These are phyloP conservation scores for Carex kokanica DNA, from an alignment of 176 grass and related monocot genomes.

Conservation along the genomic window DNA sequence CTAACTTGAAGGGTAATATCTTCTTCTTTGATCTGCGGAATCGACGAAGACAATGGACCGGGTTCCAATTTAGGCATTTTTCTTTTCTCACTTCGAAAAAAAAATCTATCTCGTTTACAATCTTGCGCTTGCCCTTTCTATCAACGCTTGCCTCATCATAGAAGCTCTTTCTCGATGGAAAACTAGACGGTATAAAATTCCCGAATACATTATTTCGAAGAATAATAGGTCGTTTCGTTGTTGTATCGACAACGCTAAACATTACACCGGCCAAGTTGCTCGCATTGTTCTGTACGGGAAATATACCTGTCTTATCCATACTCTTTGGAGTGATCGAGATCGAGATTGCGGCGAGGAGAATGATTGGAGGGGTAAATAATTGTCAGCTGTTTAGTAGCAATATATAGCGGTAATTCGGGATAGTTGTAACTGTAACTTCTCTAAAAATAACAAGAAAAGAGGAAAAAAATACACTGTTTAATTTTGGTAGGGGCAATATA, in stretches of 20 bases:
- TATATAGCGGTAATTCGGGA: neutral
- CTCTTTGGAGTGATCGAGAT: neutral
- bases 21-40: constrained; percentile 24
- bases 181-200: neutral
- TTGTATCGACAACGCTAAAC: constrained; percentile 3
- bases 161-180: neutral
- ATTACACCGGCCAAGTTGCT: neutral
- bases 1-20: constrained; percentile 29
- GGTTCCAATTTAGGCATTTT: constrained; percentile 2
- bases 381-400: neutral
- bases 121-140: constrained; percentile 20
- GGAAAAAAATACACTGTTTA: constrained; percentile 1
- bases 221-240: neutral
- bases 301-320: constrained; percentile 9
- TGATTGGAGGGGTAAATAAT: neutral
- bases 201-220: neutral
- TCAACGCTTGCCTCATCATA: neutral
- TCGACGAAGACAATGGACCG: neutral
- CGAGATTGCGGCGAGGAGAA: neutral
- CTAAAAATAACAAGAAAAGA: constrained; percentile 20
- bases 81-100: constrained; percentile 20
- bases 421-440: constrained; percentile 1
- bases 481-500: neutral
- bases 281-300: neutral
- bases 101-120: constrained; percentile 25